Conservation (phyloP, 768 basidiomycete genomes). For the Mrakia hoshinonis region DNA sequence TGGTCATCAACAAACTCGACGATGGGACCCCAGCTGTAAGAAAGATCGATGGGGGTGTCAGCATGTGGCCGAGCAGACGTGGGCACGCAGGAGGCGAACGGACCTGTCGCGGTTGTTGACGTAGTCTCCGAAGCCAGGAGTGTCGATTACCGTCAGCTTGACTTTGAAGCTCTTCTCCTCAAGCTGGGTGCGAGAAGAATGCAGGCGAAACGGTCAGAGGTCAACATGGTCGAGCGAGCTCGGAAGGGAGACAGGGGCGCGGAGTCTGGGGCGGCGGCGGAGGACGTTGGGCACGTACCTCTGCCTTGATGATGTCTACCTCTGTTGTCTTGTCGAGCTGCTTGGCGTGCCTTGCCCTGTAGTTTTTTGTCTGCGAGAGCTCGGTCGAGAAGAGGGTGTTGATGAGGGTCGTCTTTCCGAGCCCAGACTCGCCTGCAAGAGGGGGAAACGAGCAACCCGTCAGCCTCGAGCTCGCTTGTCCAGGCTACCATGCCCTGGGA, state of each 20-base stretch:
- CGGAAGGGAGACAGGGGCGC: not conserved
- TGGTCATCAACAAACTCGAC: conserved; percentile 97
- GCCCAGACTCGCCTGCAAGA: conserved; percentile 76
- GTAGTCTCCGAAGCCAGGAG: conserved; percentile 98
- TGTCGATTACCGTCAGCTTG: conserved; percentile 97
- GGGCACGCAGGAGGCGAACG: conserved; percentile 17
- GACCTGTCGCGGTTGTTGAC: conserved; percentile 97
- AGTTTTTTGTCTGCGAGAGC: conserved; percentile 84
- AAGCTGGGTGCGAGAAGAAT: conserved; percentile 41
- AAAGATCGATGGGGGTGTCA: not conserved
- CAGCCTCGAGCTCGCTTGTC: conserved; percentile 5
- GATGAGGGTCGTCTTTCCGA: conserved; percentile 95
- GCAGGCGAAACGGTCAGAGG: not conserved
- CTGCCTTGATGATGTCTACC: conserved; percentile 97
- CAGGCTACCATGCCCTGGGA: conserved; percentile 24
- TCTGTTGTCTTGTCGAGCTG: conserved; percentile 92
- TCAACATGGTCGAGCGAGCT: not conserved
- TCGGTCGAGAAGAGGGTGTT: conserved; percentile 99
- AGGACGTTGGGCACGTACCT: conserved; percentile 39
- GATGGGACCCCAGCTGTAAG: conserved; percentile 71
- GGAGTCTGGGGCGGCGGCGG: not conserved
- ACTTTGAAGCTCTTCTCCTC: conserved; percentile 99
- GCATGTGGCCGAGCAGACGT: too few relatives aligned
- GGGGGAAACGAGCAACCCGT: not conserved
- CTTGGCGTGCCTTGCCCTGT: conserved; percentile 50